These are phyloP conservation scores for Dendrobium chrysotoxum DNA, from an alignment of 106 monocot species.

Conservation along the genomic window DNA sequence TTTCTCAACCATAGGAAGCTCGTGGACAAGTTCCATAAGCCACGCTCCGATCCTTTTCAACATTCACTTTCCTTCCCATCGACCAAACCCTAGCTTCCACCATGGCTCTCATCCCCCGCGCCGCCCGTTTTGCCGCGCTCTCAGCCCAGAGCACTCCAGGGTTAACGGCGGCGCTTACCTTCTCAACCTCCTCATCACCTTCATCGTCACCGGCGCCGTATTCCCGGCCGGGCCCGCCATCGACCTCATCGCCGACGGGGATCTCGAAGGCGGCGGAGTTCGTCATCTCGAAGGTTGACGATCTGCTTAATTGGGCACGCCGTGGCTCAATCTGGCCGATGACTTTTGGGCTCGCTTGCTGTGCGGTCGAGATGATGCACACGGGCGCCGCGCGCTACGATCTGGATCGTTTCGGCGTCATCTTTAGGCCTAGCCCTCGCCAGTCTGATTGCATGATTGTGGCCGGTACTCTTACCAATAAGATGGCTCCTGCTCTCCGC, in stretches of 20 bases:
- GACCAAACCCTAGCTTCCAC: slow-evolving; percentile 11
- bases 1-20: background rate
- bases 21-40: background rate
- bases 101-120: slow-evolving; percentile 79
- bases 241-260: slow-evolving; percentile 45
- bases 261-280: slow-evolving; percentile 88
- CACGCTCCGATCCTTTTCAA: background rate
- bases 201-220: slow-evolving; percentile 42
- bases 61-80: background rate
- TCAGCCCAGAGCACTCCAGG: slow-evolving; percentile 26
- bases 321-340: slow-evolving; percentile 86
- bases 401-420: slow-evolving; percentile 91
- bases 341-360: slow-evolving; percentile 97
- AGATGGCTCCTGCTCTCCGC: slow-evolving; percentile 91
- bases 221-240: slow-evolving; percentile 34
- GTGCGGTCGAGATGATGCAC: slow-evolving; percentile 99
- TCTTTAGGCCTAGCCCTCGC: slow-evolving; percentile 92
- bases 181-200: slow-evolving; percentile 18
- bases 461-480: slow-evolving; percentile 90
- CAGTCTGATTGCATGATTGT: slow-evolving; percentile 99
- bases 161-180: slow-evolving; percentile 15
- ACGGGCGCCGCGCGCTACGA: slow-evolving; percentile 88
- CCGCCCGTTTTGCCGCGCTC: slow-evolving; percentile 52
- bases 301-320: slow-evolving; percentile 93
- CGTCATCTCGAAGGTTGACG: slow-evolving; percentile 97